Percentiles rank a stretch among this genome's conserved stretches.
Evolutionary conservation across 306 rosid species (phyloP).

Genomic region (Alnus rubra): DNA sequence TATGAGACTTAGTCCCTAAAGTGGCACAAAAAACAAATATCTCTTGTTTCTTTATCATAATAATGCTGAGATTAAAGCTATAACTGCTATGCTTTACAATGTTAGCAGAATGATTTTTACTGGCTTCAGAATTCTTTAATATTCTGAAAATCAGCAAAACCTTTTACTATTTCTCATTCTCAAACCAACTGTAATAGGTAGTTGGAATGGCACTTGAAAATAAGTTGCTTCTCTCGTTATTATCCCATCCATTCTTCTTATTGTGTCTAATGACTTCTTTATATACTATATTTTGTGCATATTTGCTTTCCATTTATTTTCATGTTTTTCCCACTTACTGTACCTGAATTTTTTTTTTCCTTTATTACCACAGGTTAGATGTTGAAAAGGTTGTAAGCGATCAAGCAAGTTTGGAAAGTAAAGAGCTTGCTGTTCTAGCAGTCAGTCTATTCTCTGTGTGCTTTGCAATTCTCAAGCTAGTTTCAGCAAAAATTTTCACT

Average conservation of each 20-base stretch:
- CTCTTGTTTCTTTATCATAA: not conserved
- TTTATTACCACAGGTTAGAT: constrained; percentile 51
- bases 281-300: not conserved
- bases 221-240: not conserved
- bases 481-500: constrained; percentile 38
- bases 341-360: constrained; percentile 2
- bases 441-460: constrained; percentile 63
- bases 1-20: not conserved
- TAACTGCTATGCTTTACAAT: not conserved
- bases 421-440: constrained; percentile 67
- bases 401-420: constrained; percentile 61
- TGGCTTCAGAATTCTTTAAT: not conserved
- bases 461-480: constrained; percentile 58
- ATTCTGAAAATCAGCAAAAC: not conserved
- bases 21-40: not conserved
- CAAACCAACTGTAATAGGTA: not conserved
- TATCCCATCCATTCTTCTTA: not conserved
- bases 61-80: not conserved
- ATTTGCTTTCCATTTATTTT: not conserved
- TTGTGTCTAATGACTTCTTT: not conserved
- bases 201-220: too few relatives aligned
- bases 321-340: not conserved
- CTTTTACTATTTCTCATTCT: not conserved
- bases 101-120: not conserved
- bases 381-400: constrained; percentile 49